These are phyloP conservation scores for Salicornia ramosissima DNA, from an alignment of 148 eudicot species.

Conservation along the genomic window DNA sequence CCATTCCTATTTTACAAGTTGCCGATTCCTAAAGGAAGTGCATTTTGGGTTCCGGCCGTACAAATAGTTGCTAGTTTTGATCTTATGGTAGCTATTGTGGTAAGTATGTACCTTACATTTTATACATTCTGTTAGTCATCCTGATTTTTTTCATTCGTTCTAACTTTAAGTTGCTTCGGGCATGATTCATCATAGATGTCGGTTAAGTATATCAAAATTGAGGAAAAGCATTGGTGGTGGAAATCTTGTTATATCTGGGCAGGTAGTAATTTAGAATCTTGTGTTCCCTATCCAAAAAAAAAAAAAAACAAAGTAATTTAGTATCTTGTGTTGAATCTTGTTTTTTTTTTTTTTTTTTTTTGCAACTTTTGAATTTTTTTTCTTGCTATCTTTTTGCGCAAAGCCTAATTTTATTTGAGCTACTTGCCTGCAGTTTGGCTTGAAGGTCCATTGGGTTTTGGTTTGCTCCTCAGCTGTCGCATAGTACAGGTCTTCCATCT, in stretches of 20 bases:
- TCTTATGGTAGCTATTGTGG: conserved; percentile 66
- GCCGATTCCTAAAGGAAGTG: conserved; percentile 71
- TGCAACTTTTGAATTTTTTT: not conserved
- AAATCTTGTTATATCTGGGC: conserved; percentile 90
- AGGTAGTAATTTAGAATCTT: conserved; percentile 32
- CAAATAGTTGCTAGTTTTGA: conserved; percentile 76
- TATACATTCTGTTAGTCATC: not conserved
- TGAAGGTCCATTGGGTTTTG: conserved; percentile 93
- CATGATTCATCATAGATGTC: conserved; percentile 53
- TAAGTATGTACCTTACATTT: conserved; percentile 24
- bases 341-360: not conserved
- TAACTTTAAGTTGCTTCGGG: not conserved
- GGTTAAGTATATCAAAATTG: conserved; percentile 47
- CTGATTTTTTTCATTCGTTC: not conserved
- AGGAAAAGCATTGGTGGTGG: conserved; percentile 83
- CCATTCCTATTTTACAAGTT: conserved; percentile 60
- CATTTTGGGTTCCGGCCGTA: conserved; percentile 71
- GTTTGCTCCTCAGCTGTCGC: conserved; percentile 86
- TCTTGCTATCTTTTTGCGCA: not conserved
- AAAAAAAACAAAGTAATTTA: too few species aligned
- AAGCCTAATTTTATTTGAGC: not conserved
- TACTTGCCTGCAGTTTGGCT: conserved; percentile 64
- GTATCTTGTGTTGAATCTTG: not conserved
- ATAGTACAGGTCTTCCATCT: conserved; percentile 73
- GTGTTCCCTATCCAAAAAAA: too few species aligned